Percentiles rank a stretch among this genome's conserved stretches.
Evolutionary conservation across 805 yeast species (phyloP).

Genomic region (Priceomyces medius): DNA sequence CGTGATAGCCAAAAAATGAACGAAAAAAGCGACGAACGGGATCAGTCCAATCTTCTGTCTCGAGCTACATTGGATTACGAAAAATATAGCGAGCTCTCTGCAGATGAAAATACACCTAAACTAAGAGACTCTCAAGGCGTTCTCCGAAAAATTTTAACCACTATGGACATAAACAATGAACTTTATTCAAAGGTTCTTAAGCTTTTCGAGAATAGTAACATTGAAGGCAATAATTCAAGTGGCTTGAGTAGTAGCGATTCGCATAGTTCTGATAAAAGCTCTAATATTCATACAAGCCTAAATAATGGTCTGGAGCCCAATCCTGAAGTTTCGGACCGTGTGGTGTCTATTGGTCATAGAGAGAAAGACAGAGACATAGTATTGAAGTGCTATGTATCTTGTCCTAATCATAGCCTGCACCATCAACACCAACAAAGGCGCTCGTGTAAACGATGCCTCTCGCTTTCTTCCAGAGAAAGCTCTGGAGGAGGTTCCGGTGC

Average conservation of each 20-base stretch:
- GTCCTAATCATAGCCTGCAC: slow-evolving; percentile 7
- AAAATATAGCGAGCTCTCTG: background rate
- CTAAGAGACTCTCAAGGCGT: background rate
- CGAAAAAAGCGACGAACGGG: background rate
- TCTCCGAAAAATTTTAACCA: slow-evolving; percentile 3
- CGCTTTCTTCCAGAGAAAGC: background rate
- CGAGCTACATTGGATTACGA: background rate
- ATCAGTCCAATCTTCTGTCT: background rate
- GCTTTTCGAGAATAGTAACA: background rate
- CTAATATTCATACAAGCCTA: background rate
- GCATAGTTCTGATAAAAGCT: background rate
- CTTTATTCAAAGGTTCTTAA: slow-evolving; percentile 6
- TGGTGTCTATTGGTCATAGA: background rate
- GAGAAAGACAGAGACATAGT: slow-evolving; percentile 8
- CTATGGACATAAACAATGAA: slow-evolving; percentile 8
- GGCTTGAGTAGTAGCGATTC: background rate
- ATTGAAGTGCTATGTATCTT: slow-evolving; percentile 18
- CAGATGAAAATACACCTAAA: background rate
- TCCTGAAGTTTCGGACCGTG: background rate
- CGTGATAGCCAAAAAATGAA: background rate
- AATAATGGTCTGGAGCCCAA: background rate
- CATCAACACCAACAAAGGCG: slow-evolving; percentile 3
- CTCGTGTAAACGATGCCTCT: background rate
- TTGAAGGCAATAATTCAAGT: background rate
- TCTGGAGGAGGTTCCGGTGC: background rate